Percentiles rank a stretch among this genome's conserved stretches.
phyloP scores from a whole-genome alignment of 2,329 filamentous ascomycete genomes.

The Penicillium occitanis region DNA sequence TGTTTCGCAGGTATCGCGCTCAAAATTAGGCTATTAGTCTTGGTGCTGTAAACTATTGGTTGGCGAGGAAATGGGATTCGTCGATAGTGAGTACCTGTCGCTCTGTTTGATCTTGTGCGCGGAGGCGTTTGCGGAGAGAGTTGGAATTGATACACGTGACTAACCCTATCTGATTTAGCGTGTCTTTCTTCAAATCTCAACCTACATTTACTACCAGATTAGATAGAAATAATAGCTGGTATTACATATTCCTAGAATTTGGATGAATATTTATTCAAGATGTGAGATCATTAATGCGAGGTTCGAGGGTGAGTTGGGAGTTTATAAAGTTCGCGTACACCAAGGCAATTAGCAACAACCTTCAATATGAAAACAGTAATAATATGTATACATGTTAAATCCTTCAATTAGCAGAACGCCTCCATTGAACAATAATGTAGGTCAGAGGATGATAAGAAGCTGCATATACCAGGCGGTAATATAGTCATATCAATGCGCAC shows the following conservation, averaged over 20 bases:
- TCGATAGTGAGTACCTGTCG: not conserved
- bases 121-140: slow-evolving; percentile 17
- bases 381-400: slow-evolving; percentile 16
- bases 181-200: not conserved
- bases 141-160: slow-evolving; percentile 17
- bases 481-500: not conserved
- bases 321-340: not conserved
- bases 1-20: not conserved
- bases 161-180: slow-evolving; percentile 14
- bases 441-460: no score
- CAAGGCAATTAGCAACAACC: not conserved
- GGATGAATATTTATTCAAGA: not conserved
- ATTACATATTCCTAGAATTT: not conserved
- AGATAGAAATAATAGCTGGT: not conserved
- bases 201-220: not conserved
- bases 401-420: not conserved
- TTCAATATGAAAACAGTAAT: slow-evolving; percentile 13
- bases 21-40: not conserved
- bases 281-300: not conserved
- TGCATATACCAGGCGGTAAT: not conserved
- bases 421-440: not conserved
- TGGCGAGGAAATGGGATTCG: not conserved
- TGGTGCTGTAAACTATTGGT: not conserved
- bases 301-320: slow-evolving; percentile 1
- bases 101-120: not conserved